Evolutionary conservation across 768 basidiomycete genomes (phyloP).

Genomic region (Russula emetica): DNA sequence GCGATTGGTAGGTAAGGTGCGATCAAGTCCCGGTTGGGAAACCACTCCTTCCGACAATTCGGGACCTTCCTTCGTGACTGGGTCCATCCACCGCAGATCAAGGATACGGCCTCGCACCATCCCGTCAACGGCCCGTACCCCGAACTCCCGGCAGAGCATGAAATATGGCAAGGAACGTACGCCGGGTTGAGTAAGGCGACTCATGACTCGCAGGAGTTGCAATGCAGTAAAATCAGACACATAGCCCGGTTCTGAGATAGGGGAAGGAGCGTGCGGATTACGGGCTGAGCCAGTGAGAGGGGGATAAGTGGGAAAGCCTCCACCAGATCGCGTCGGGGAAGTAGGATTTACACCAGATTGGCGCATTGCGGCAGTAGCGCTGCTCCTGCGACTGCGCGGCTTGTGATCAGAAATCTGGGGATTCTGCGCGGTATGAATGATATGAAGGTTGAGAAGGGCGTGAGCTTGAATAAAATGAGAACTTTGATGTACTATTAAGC

Average conservation of each 20-base stretch:
- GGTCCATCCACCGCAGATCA: constrained; percentile 73
- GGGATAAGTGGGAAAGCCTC: constrained; percentile 39
- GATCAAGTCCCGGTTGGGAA: constrained; percentile 28
- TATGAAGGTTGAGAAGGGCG: constrained; percentile 76
- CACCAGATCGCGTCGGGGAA: constrained; percentile 30
- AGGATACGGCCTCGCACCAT: constrained; percentile 76
- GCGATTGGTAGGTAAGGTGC: constrained; percentile 29
- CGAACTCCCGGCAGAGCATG: constrained; percentile 76
- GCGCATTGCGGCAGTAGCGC: constrained; percentile 29
- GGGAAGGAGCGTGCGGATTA: constrained; percentile 29
- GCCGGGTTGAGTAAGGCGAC: constrained; percentile 61
- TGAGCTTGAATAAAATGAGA: constrained; percentile 86
- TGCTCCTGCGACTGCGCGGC: constrained; percentile 30
- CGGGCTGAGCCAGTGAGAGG: constrained; percentile 33
- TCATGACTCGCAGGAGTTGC: constrained; percentile 79
- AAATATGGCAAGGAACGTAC: constrained; percentile 72
- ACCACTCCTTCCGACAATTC: constrained; percentile 32
- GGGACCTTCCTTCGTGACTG: constrained; percentile 52
- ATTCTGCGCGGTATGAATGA: constrained; percentile 76
- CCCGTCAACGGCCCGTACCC: constrained; percentile 76
- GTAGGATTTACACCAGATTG: constrained; percentile 28
- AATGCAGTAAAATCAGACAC: constrained; percentile 69
- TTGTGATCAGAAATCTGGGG: constrained; percentile 33
- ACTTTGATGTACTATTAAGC: constrained; percentile 59
- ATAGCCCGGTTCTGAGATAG: constrained; percentile 42